Conservation (phyloP, 2,329 filamentous ascomycete species). For the Lasiodiplodia sp. region DNA sequence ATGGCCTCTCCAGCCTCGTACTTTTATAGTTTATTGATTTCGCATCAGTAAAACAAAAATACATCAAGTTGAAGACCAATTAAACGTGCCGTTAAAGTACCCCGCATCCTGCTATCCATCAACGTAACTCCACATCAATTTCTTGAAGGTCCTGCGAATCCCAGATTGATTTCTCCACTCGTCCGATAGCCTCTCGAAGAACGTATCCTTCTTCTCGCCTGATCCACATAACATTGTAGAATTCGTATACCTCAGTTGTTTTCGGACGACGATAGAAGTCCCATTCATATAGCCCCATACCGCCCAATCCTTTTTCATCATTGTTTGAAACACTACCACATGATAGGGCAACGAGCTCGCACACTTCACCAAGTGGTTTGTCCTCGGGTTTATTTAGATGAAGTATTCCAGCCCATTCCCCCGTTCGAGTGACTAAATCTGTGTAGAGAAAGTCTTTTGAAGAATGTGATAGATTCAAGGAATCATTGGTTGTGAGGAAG, state of each 20-base stretch:
- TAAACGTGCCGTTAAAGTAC: too few relatives aligned
- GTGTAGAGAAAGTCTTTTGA: too few relatives aligned
- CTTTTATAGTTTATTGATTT: too few relatives aligned
- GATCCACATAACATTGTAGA: conserved; percentile 8
- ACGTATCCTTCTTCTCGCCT: neutral
- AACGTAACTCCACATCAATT: neutral
- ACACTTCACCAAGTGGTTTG: neutral
- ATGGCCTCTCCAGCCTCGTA: too few relatives aligned
- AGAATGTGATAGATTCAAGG: too few relatives aligned
- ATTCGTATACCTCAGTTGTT: neutral
- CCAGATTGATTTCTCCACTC: neutral
- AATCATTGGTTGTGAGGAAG: neutral
- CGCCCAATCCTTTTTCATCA: too few relatives aligned
- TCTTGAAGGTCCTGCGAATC: neutral
- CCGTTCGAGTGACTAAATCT: neutral
- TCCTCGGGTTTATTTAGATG: neutral
- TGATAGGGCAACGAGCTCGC: neutral
- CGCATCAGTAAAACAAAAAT: too few relatives aligned
- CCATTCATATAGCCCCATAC: too few relatives aligned
- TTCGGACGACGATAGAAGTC: too few relatives aligned
- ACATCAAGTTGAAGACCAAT: too few relatives aligned
- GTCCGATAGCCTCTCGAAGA: neutral
- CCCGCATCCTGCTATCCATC: neutral
- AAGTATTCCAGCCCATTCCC: neutral
- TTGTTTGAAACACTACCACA: neutral